phyloP scores from a whole-genome alignment of 345 rosid species.

The Balakata baccata region DNA sequence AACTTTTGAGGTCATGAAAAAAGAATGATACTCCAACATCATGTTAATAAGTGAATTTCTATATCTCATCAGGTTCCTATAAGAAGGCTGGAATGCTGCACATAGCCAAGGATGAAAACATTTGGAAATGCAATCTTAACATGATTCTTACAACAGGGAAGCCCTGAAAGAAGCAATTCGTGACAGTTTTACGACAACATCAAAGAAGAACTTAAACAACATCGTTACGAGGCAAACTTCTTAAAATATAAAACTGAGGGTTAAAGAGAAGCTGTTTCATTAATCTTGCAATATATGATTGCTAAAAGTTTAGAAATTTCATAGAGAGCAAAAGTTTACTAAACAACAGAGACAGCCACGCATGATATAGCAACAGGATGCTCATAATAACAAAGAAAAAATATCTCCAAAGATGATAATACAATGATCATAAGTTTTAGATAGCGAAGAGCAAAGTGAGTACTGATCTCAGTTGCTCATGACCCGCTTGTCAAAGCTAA shows the following conservation, averaged over 20 bases:
- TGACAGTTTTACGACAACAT: not conserved
- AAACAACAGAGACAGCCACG: not conserved
- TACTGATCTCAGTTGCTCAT: not conserved
- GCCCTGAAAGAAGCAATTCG: not conserved
- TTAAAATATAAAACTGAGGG: not conserved
- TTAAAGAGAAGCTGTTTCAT: not conserved
- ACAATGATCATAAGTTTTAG: not conserved
- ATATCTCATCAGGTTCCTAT: not conserved
- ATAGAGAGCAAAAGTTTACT: not conserved
- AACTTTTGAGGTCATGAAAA: not conserved
- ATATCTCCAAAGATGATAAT: not conserved
- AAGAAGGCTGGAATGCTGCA: not conserved
- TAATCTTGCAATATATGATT: not conserved
- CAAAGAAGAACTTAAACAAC: not conserved
- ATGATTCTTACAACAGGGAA: not conserved
- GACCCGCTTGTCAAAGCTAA: not conserved
- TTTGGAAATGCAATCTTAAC: not conserved
- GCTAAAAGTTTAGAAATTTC: not conserved
- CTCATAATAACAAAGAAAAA: not conserved
- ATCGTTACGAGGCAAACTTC: not conserved
- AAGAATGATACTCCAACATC: not conserved
- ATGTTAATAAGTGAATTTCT: not conserved
- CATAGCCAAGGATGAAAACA: not conserved
- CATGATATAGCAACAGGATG: not conserved
- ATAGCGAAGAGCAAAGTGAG: not conserved